Conservation (phyloP, 306 rosid species). For the Erythrophleum fordii region DNA sequence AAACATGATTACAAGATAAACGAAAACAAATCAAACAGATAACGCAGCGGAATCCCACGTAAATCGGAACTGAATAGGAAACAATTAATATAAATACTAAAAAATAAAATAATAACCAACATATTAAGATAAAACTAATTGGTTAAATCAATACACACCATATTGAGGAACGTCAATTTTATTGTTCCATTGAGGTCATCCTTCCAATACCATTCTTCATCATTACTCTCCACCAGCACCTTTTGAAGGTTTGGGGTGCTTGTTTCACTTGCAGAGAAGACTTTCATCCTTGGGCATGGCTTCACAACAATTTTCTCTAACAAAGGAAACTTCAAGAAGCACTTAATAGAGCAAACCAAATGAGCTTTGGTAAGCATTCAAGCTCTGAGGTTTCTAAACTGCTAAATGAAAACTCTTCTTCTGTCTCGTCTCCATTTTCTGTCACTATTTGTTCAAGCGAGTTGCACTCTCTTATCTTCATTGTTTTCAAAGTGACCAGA, state of each 20-base stretch:
- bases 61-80: too few species aligned
- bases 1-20: too few species aligned
- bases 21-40: too few species aligned
- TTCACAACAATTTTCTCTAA: background rate
- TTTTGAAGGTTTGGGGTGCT: conserved; percentile 1
- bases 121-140: too few species aligned
- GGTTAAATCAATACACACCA: background rate
- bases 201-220: background rate
- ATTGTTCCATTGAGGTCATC: background rate
- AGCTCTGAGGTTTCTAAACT: background rate
- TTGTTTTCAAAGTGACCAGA: too few species aligned
- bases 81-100: too few species aligned
- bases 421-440: background rate
- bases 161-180: background rate
- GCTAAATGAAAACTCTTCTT: background rate
- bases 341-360: background rate
- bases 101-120: too few species aligned
- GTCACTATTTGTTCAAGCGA: background rate
- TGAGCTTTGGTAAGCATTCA: background rate
- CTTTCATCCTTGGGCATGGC: background rate
- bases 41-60: too few species aligned
- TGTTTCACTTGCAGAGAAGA: background rate
- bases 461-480: too few species aligned
- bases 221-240: background rate
- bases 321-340: background rate